Evolutionary conservation across 768 basidiomycete species (phyloP), one percentile per base, ranked within the genome.

Genomic region (Solioccasus polychromus): DNA sequence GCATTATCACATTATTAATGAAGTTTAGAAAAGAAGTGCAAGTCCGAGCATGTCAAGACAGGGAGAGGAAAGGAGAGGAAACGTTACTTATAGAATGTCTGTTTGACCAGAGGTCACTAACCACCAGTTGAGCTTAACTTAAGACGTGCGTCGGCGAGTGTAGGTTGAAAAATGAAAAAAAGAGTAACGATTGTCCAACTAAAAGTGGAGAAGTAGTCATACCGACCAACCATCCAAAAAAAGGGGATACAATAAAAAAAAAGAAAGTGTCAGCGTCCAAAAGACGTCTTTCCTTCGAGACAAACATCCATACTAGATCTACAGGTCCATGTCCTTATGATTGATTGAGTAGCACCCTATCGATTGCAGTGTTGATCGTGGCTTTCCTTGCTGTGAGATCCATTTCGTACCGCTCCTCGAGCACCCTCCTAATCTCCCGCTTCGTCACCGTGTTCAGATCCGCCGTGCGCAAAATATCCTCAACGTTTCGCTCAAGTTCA

Each of bases 381-480:
- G 72, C 70, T 67, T 92, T 90, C 45, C 84, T 78, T 19, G 79
- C 53, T 11, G 80, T 78, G 47, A 97, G 68, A 62, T 88, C 88
- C 71, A 83, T 80, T 26, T 85, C 85, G 61, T 86, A 96, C 49
- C 76, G 77, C 48, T 82, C 81, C 67, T 97, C 94, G 28, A 99
- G 72, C 59, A 82, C 80, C 45, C 82, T 75, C 30, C 95, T 79
- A 40, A 99, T 85, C 55, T 85, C 88, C 55, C 94, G 83, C 72
- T 98, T 98, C 41, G 95, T 97, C 47, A 96, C 76, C 10, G 82
- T 81, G 60, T 92, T 91, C 40, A 99, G 73, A 68, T 98, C 92
- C 1, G 92, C 91, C 12, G 72, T 68, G 15, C 76, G 77, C 42
- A 97, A 71, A 31, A 96, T 75, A 15, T 81, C 76, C 51, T 86